These are phyloP conservation scores for Anisodus tanguticus DNA, from an alignment of 257 asterid species.

Conservation along the genomic window DNA sequence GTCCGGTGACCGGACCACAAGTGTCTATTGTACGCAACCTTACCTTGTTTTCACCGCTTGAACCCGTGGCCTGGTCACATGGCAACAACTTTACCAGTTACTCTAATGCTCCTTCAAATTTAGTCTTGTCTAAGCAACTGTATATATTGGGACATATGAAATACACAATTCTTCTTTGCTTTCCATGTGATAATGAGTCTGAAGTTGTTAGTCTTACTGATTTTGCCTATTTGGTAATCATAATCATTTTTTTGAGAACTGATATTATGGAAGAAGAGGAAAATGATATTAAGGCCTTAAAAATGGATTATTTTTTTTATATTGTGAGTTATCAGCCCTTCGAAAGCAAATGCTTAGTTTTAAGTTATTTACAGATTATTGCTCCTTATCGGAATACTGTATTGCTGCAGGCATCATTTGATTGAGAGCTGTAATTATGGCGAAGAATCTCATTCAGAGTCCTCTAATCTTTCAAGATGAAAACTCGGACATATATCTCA, in stretches of 20 bases:
- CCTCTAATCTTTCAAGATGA: slow-evolving; percentile 70
- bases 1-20: too few relatives aligned
- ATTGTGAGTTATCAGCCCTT: not conserved
- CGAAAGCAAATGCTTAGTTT: not conserved
- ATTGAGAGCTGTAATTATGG: slow-evolving; percentile 46
- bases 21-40: too few relatives aligned
- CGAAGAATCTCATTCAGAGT: slow-evolving; percentile 54
- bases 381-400: not conserved
- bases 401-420: slow-evolving; percentile 11
- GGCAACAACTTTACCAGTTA: too few relatives aligned
- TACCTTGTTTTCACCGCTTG: too few relatives aligned
- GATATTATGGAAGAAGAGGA: not conserved
- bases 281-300: not conserved
- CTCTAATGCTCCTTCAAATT: too few relatives aligned
- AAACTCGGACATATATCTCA: slow-evolving; percentile 44
- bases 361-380: not conserved
- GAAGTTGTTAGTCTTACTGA: not conserved
- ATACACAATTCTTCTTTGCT: not conserved
- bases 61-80: too few relatives aligned
- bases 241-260: not conserved
- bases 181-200: not conserved
- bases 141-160: not conserved
- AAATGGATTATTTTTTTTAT: not conserved
- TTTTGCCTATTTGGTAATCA: not conserved
- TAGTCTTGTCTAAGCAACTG: too few relatives aligned